Conservation (phyloP, 2,329 filamentous ascomycete genomes). For the Ophiosphaerella korrae region DNA sequence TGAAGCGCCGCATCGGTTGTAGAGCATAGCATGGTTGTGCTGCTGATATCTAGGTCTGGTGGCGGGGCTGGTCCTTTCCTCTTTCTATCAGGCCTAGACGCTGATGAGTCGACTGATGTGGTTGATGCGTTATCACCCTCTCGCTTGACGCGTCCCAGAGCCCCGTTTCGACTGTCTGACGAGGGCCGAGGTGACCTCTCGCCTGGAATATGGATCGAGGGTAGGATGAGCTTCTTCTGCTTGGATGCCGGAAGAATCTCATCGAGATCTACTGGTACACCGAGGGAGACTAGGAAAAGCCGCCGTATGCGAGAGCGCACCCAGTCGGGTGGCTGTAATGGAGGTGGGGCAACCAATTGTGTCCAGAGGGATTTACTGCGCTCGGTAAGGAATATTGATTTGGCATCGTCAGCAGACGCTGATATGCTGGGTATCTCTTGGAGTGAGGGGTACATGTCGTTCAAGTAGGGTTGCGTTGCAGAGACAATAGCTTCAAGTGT, state of each 20-base stretch:
- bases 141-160: constrained; percentile 46
- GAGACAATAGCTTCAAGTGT: constrained; percentile 63
- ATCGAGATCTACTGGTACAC: constrained; percentile 94
- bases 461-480: constrained; percentile 69
- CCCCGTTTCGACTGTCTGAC: constrained; percentile 46
- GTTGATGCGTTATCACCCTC: constrained; percentile 42
- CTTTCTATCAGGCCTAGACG: constrained; percentile 49
- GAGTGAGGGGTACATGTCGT: constrained; percentile 59
- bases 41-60: constrained; percentile 78
- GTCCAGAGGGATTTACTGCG: constrained; percentile 93
- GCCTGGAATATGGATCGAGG: constrained; percentile 65
- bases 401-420: constrained; percentile 28
- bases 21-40: constrained; percentile 76
- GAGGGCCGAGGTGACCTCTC: constrained; percentile 46
- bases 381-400: constrained; percentile 69
- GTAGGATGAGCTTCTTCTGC: constrained; percentile 95
- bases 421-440: constrained; percentile 52
- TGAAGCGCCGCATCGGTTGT: constrained; percentile 83
- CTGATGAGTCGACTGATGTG: constrained; percentile 46
- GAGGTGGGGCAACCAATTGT: constrained; percentile 91
- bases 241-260: constrained; percentile 97
- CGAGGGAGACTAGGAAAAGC: constrained; percentile 92
- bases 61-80: constrained; percentile 67
- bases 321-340: constrained; percentile 95
- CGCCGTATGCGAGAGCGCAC: constrained; percentile 93